A percentile compares a stretch with the other conserved stretches of the same genome.
Evolutionary conservation across 179 eudicot species (phyloP).

Genomic region (Drosera spatulata): DNA sequence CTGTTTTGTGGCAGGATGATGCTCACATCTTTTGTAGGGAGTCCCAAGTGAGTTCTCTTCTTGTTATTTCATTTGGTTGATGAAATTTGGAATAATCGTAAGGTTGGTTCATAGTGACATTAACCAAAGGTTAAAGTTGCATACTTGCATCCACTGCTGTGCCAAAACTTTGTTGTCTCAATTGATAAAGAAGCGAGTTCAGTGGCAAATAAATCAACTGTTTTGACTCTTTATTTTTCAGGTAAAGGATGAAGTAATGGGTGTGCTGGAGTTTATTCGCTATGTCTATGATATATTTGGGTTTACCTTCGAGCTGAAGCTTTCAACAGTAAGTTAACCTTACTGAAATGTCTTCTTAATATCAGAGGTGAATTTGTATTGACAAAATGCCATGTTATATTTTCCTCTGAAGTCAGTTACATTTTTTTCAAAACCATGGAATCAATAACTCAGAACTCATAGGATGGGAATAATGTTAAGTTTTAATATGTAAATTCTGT

Average conservation of each 20-base stretch:
- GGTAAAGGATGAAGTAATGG: constrained; percentile 91
- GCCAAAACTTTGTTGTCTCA: too few species aligned
- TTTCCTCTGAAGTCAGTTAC: too few species aligned
- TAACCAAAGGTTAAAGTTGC: too few species aligned
- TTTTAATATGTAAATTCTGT: neutral
- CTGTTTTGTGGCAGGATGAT: constrained; percentile 67
- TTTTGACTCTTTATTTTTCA: constrained; percentile 20
- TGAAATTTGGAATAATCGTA: too few species aligned
- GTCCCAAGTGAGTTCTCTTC: constrained; percentile 55
- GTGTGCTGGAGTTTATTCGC: constrained; percentile 56
- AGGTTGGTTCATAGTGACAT: too few species aligned
- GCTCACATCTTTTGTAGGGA: constrained; percentile 97
- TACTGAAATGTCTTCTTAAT: neutral
- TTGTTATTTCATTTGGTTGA: neutral
- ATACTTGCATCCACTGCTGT: too few species aligned
- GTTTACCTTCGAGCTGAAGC: constrained; percentile 80
- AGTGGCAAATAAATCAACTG: neutral
- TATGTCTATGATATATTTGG: constrained; percentile 60
- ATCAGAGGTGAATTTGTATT: neutral
- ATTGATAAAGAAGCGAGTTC: too few species aligned
- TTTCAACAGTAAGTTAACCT: constrained; percentile 55
- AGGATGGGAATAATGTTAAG: neutral
- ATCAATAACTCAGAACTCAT: too few species aligned
- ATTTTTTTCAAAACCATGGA: too few species aligned
- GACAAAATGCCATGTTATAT: too few species aligned